Evolutionary conservation across 2,329 filamentous ascomycete species (phyloP).

Genomic region (Elsinoe australis): DNA sequence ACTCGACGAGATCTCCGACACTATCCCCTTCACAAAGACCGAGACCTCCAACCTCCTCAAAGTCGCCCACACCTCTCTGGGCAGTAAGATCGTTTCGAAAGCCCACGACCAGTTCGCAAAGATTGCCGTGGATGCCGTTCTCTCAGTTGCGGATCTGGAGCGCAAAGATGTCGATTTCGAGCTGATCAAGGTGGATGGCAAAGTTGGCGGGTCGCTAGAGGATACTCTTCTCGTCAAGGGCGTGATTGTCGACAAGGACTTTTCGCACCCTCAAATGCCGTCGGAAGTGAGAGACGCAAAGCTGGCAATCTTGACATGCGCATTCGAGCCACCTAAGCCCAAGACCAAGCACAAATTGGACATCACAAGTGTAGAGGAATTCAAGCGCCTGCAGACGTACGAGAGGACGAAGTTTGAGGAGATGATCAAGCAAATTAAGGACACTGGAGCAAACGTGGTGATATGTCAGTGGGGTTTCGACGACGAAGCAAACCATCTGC

Average conservation of each 20-base stretch:
- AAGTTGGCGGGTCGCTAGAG: constrained; percentile 88
- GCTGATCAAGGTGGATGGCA: constrained; percentile 97
- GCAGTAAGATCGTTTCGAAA: constrained; percentile 98
- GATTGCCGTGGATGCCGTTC: constrained; percentile 92
- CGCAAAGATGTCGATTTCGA: constrained; percentile 98
- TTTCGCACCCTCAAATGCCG: constrained; percentile 98
- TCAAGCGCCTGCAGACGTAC: constrained; percentile 94
- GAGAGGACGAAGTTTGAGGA: constrained; percentile 94
- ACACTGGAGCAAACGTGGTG: constrained; percentile 89
- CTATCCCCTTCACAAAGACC: constrained; percentile 73
- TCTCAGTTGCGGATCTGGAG: constrained; percentile 92
- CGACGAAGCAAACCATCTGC: constrained; percentile 94
- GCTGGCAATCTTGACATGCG: constrained; percentile 93
- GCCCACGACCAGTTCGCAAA: constrained; percentile 96
- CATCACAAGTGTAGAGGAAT: constrained; percentile 94
- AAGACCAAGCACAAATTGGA: constrained; percentile 99
- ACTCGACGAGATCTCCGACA: constrained; percentile 87
- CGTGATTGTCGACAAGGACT: constrained; percentile 99
- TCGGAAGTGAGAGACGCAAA: constrained; percentile 91
- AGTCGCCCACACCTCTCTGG: constrained; percentile 90
- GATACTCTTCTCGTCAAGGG: constrained; percentile 93
- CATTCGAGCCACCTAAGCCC: constrained; percentile 97
- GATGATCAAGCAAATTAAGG: constrained; percentile 98
- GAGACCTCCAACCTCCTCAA: constrained; percentile 81
- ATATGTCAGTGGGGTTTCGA: constrained; percentile 99